phyloP scores from a whole-genome alignment of 208 protist species.

The Crithidia expoeki region DNA sequence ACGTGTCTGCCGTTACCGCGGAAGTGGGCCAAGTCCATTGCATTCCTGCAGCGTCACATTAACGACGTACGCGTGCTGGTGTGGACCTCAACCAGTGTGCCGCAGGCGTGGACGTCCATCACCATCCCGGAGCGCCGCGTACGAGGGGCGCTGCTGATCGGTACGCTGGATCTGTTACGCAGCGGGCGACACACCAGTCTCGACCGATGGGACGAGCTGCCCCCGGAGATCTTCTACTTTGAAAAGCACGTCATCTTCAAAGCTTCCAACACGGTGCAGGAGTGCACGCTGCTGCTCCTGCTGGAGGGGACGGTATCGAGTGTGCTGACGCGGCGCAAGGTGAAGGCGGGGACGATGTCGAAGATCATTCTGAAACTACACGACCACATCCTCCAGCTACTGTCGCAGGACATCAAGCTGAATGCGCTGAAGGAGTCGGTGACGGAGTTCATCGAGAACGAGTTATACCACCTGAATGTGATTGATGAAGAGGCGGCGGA shows the following conservation, averaged over 20 bases:
- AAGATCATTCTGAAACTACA: conserved; percentile 57
- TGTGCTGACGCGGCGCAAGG: conserved; percentile 53
- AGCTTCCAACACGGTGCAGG: conserved; percentile 83
- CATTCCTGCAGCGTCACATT: conserved; percentile 58
- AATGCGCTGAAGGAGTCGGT: conserved; percentile 64
- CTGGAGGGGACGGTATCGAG: conserved; percentile 74
- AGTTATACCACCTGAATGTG: conserved; percentile 28
- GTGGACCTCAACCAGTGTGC: conserved; percentile 38
- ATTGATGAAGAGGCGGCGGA: conserved; percentile 1
- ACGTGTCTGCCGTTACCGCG: conserved; percentile 57
- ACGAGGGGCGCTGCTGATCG: conserved; percentile 63
- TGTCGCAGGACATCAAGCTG: conserved; percentile 61
- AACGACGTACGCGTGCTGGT: conserved; percentile 40
- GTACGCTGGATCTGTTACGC: conserved; percentile 60
- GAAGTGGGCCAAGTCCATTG: conserved; percentile 63
- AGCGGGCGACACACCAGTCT: conserved; percentile 49
- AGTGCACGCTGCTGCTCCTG: conserved; percentile 67
- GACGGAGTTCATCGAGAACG: conserved; percentile 45
- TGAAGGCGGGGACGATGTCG: conserved; percentile 42
- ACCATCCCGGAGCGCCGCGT: conserved; percentile 54
- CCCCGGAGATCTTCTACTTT: conserved; percentile 81
- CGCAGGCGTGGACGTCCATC: conserved; percentile 42
- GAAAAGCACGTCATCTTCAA: conserved; percentile 78
- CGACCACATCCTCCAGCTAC: conserved; percentile 51
- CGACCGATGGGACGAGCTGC: conserved; percentile 74